phyloP scores from a whole-genome alignment of 177 flowering plant species.

The Vitis hybrid region DNA sequence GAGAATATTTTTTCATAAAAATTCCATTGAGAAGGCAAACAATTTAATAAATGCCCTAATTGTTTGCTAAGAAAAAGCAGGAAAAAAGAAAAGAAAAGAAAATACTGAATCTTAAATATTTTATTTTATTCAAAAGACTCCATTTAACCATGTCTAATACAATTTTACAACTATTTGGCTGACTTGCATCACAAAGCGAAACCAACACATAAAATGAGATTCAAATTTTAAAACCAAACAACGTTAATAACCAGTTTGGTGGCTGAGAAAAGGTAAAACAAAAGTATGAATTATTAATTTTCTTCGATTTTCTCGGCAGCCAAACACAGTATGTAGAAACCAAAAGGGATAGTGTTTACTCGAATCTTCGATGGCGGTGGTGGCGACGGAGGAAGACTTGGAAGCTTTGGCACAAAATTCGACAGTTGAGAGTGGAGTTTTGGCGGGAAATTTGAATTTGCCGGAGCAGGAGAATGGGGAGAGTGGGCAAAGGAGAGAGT shows the following conservation, averaged over 20 bases:
- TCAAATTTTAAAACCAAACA: no score
- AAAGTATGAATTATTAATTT: background rate
- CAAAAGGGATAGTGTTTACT: background rate
- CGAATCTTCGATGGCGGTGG: constrained; percentile 10
- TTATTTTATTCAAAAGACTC: no score
- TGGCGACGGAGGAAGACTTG: constrained; percentile 8
- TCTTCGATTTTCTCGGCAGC: constrained; percentile 1
- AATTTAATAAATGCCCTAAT: background rate
- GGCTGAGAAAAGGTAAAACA: background rate
- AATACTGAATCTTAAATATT: no score
- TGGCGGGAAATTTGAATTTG: constrained; percentile 37
- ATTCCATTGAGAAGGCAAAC: background rate
- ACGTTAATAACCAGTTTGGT: no score
- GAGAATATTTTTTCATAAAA: background rate
- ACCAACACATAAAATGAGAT: no score
- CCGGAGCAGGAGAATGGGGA: constrained; percentile 17
- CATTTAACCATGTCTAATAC: no score
- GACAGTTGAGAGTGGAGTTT: constrained; percentile 12
- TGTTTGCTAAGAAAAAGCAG: background rate
- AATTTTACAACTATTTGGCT: no score
- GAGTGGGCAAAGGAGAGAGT: constrained; percentile 18
- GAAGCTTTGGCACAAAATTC: constrained; percentile 17
- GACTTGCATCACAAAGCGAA: no score
- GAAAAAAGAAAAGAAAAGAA: background rate
- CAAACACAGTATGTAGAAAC: constrained; percentile 2